These are phyloP conservation scores for Coemansia reversa DNA, from an alignment of 192 early-diverging fungal genomes.

Conservation along the genomic window DNA sequence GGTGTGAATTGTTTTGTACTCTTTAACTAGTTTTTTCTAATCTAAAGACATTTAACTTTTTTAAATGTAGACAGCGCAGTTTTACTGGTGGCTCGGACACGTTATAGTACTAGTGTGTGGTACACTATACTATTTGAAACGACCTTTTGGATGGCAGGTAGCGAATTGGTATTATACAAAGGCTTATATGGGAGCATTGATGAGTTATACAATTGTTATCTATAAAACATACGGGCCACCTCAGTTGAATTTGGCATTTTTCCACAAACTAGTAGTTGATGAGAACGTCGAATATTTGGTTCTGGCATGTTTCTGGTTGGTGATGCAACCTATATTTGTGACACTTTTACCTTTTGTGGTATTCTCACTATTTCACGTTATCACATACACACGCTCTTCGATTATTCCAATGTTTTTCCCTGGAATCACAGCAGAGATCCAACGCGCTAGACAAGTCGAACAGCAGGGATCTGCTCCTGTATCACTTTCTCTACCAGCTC, in stretches of 20 bases:
- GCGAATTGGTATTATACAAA: slow-evolving; percentile 47
- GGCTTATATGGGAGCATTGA: slow-evolving; percentile 41
- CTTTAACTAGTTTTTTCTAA: no score
- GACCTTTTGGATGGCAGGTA: slow-evolving; percentile 28
- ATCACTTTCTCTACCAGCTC: slow-evolving; percentile 21
- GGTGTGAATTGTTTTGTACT: no score
- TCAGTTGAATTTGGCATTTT: slow-evolving; percentile 42
- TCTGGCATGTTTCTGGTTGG: slow-evolving; percentile 42
- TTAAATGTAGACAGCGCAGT: slow-evolving; percentile 37
- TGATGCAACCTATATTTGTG: slow-evolving; percentile 24
- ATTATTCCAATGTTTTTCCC: slow-evolving; percentile 40
- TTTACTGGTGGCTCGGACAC: slow-evolving; percentile 55
- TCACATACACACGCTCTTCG: slow-evolving; percentile 36
- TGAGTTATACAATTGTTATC: slow-evolving; percentile 49
- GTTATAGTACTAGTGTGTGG: slow-evolving; percentile 36
- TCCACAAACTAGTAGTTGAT: slow-evolving; percentile 38
- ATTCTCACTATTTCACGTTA: slow-evolving; percentile 52
- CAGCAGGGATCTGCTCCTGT: background rate
- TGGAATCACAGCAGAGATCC: slow-evolving; percentile 27
- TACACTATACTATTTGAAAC: slow-evolving; percentile 34
- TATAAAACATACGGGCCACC: slow-evolving; percentile 54
- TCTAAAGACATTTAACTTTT: background rate
- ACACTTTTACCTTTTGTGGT: slow-evolving; percentile 49
- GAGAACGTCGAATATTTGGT: slow-evolving; percentile 53
- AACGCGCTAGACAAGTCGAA: slow-evolving; percentile 28